phyloP scores from a whole-genome alignment of 1,284 basidiomycete species.

The Rhodotorula sp. region DNA sequence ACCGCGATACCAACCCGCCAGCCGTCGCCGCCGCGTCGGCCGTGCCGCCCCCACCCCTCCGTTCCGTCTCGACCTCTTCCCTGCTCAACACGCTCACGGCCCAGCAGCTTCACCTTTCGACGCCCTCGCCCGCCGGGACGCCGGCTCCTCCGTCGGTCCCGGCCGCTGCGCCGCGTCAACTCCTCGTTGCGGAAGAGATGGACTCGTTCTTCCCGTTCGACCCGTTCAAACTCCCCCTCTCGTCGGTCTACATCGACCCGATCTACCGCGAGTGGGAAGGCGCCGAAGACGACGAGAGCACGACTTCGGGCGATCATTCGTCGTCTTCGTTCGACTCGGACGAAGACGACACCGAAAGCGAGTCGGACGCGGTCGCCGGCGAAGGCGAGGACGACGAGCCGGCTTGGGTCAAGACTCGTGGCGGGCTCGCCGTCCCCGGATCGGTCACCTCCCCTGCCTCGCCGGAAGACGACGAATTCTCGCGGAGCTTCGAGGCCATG shows the following conservation, averaged over 20 bases:
- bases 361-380: slow-evolving; percentile 37
- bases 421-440: slow-evolving; percentile 33
- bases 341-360: slow-evolving; percentile 23
- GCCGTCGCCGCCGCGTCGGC: not conserved
- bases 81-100: slow-evolving; percentile 28
- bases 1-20: slow-evolving; percentile 23
- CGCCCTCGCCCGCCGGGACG: slow-evolving; percentile 4
- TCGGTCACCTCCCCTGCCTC: slow-evolving; percentile 1
- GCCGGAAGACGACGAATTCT: slow-evolving; percentile 35
- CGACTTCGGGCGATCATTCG: slow-evolving; percentile 26
- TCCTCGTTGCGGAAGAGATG: slow-evolving; percentile 50
- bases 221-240: slow-evolving; percentile 79
- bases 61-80: slow-evolving; percentile 26
- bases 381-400: slow-evolving; percentile 38
- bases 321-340: slow-evolving; percentile 45
- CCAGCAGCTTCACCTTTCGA: slow-evolving; percentile 15
- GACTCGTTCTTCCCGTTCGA: slow-evolving; percentile 99
- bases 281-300: slow-evolving; percentile 51
- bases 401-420: slow-evolving; percentile 16
- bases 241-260: slow-evolving; percentile 52
- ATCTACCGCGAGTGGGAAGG: slow-evolving; percentile 57
- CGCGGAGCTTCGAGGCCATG: slow-evolving; percentile 39
- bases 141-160: slow-evolving; percentile 15
- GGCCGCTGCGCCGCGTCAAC: slow-evolving; percentile 14
- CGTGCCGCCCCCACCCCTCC: slow-evolving; percentile 17